Base-by-base conservation (phyloP, 441 rosid genomes). In the Eutrema salsugineum region DNA sequence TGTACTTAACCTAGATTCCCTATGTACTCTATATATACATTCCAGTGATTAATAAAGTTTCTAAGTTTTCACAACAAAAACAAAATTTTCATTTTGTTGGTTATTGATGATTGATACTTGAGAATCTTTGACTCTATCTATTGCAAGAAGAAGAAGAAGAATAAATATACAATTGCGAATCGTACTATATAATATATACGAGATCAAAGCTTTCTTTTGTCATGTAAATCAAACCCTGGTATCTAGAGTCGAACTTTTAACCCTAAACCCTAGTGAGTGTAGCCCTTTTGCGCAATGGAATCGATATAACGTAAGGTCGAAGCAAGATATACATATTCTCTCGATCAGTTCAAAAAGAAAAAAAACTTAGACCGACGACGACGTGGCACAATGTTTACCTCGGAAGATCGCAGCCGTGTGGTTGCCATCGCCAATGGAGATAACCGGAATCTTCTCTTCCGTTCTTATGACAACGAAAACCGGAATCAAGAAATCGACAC, bases 401-500 rank as follows among this genome's bases (percentile, higher is more conserved):
- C 8, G 94, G 89, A 72, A 94, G 83, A 73, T 83, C 80, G 64
- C 99, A 88, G 56, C 86, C 84, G 20, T 90, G 50, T 6, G 97
- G 96, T 71, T 90, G 93, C 97, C 99, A 94, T 54, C 90, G 81
- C 99, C 97, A 91, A 15, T 84, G 81, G 8, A 78, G 91, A 78
- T 81, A 90, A 65, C 77, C 91, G 0, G 65, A 67, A 60, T 94
- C 96, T 6, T 64, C 71, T 62, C 97, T 83, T 44, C 99, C 96
- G 33, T 81, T 84, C 5, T 54, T 57, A 7, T 51, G 82, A 55
- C 97, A 92, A 9, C 82, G 86, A 68, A 94, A 92, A 11, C 97
- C 97, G 0, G 94, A 87, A 74, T 91, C 94, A 66, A 92, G 96
- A 74, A 94, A 91, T 12, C 82, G 85, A 87, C 94, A 94, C 46